Conservation (phyloP, 441 rosid species). For the Gossypium trilobum region DNA sequence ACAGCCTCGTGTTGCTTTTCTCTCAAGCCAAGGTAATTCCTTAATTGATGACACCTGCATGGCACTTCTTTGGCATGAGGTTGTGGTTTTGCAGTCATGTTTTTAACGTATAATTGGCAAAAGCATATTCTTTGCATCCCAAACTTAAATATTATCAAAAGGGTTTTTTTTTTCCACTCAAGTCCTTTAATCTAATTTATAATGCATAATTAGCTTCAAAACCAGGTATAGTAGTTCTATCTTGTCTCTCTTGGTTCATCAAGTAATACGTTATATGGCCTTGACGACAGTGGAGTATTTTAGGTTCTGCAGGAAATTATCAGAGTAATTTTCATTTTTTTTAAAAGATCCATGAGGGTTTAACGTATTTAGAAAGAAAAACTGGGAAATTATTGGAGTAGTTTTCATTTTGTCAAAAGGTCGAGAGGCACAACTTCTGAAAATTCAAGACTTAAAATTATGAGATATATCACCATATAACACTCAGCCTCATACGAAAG, state of each 20-base stretch:
- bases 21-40: conserved; percentile 59
- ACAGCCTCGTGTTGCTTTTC: conserved; percentile 56
- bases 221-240: not conserved
- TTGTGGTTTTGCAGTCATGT: not conserved
- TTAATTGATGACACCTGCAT: not conserved
- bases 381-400: not conserved
- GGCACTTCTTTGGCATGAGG: not conserved
- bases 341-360: not conserved
- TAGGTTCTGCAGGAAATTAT: not conserved
- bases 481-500: not conserved
- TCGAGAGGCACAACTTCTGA: not conserved
- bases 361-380: not conserved
- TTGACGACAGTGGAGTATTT: not conserved
- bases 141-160: not conserved
- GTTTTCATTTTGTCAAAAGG: not conserved
- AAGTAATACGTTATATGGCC: not conserved
- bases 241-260: not conserved
- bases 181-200: conserved; percentile 3
- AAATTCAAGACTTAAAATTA: not conserved
- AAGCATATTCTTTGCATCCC: not conserved
- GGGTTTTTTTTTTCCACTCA: not conserved
- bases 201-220: not conserved
- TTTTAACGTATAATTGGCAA: not conserved
- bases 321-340: no score
- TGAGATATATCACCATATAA: not conserved